Evolutionary conservation across 495 filamentous ascomycete genomes (phyloP).

Genomic region (Xylaria palmicola): DNA sequence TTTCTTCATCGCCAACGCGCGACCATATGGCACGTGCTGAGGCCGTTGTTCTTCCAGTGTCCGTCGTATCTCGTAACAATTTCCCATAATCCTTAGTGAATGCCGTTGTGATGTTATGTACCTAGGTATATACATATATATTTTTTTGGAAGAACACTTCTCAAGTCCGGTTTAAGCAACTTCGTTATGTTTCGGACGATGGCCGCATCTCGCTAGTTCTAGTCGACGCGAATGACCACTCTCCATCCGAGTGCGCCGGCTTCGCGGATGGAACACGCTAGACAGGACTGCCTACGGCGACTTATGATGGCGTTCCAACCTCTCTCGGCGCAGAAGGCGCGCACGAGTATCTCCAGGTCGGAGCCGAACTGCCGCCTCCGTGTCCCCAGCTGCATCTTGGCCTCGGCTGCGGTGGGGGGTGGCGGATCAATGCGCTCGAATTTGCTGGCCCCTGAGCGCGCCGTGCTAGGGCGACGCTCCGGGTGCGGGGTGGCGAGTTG

Average conservation of each 20-base stretch:
- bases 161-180: neutral
- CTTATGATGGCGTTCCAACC: conserved; percentile 70
- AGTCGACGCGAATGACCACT: conserved; percentile 63
- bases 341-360: conserved; percentile 62
- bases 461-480: conserved; percentile 29
- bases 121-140: neutral
- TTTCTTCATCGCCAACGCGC: neutral
- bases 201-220: neutral
- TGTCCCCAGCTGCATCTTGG: conserved; percentile 50
- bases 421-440: conserved; percentile 32
- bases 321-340: conserved; percentile 67
- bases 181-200: neutral
- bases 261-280: conserved; percentile 69
- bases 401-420: conserved; percentile 32
- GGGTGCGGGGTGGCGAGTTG: conserved; percentile 20
- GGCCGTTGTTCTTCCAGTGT: neutral
- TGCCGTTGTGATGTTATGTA: neutral
- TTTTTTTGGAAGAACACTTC: neutral
- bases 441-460: conserved; percentile 24
- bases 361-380: conserved; percentile 52
- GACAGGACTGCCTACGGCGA: conserved; percentile 59
- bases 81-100: neutral
- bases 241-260: conserved; percentile 64
- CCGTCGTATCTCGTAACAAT: neutral
- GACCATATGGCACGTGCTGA: neutral